Base-by-base conservation (phyloP, 768 basidiomycete genomes). In the Clitopilus hobsonii region DNA sequence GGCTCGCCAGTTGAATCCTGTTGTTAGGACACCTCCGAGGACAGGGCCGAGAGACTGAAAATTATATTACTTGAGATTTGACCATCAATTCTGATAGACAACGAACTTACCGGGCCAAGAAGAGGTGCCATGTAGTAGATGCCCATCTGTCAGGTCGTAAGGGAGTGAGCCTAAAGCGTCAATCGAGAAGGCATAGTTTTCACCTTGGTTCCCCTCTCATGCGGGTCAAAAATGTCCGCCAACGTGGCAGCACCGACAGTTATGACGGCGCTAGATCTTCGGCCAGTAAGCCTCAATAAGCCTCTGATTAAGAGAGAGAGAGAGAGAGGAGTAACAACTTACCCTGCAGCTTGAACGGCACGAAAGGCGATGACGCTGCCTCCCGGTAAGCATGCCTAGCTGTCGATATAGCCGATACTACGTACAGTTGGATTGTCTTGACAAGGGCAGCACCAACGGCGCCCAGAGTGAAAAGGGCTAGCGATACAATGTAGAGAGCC, bases 51-150 rank as follows among this genome's bases (percentile, higher is more conserved):
- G 60, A n/a, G 80, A 64, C 78, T 76, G 27, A 52, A 58, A 53
- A 47, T 41, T 32, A 47, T 13, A 27, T 20, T 32, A 16, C 51
- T 52, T n/a, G n/a, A n/a, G n/a, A n/a, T n/a, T n/a, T n/a, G n/a
- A n/a, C n/a, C n/a, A n/a, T n/a, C 30, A 22, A 29, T 22, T 51
- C 20, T 13, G 50, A 36, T 5, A 13, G 20, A 53, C 7, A 69
- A 49, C 50, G 47, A 18, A 58, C 71, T 61, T 55, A 77, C 79
- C 1, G 84, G 83, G 2, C 90, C 91, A 18, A 94, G 79, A 18
- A 92, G 78, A 0, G 90, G 90, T 16, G 91, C 85, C 11, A 84
- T 83, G 60, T 88, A 92, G 68, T 85, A 93, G 6, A 91, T 73
- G 0, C 91, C 91, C 80, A 93, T 86, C 77, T 78, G 53, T 18